Evolutionary conservation across 306 rosid species (phyloP).

Genomic region (Crotalaria pallida): DNA sequence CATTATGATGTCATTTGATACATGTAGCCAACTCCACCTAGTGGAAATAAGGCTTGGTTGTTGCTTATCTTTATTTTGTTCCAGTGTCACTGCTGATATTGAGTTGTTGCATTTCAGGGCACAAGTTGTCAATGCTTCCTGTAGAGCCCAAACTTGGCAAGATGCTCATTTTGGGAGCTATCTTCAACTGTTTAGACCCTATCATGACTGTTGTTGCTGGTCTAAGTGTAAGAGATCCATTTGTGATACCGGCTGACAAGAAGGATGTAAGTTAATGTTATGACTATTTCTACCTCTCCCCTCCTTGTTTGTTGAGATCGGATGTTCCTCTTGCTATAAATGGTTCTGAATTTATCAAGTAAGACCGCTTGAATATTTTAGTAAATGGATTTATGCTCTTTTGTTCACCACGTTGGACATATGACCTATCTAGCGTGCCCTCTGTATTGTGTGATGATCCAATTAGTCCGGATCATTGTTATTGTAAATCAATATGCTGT

Average conservation of each 20-base stretch:
- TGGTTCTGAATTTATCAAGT: slow-evolving; percentile 1
- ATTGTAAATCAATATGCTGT: not conserved
- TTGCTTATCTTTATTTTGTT: not conserved
- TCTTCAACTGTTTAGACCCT: slow-evolving; percentile 92
- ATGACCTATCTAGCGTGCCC: not conserved
- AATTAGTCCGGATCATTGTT: not conserved
- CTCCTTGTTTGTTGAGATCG: not conserved
- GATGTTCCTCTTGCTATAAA: slow-evolving; percentile 10
- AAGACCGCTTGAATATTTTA: not conserved
- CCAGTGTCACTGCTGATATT: slow-evolving; percentile 1
- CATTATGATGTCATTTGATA: too few relatives aligned
- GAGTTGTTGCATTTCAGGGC: slow-evolving; percentile 57
- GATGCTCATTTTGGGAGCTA: slow-evolving; percentile 87
- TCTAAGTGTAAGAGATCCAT: slow-evolving; percentile 95
- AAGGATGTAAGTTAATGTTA: slow-evolving; percentile 69
- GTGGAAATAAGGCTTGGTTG: too few relatives aligned
- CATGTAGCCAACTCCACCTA: too few relatives aligned
- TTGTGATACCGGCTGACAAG: slow-evolving; percentile 76
- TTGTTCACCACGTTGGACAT: not conserved
- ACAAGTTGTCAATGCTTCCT: slow-evolving; percentile 82
- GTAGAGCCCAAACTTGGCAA: slow-evolving; percentile 98
- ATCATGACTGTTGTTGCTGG: slow-evolving; percentile 92
- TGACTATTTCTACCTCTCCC: not conserved
- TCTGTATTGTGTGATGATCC: too few relatives aligned
- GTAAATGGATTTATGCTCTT: not conserved